Evolutionary conservation across 208 protist genomes (phyloP).

Genomic region (Acanthamoeba comandoni): DNA sequence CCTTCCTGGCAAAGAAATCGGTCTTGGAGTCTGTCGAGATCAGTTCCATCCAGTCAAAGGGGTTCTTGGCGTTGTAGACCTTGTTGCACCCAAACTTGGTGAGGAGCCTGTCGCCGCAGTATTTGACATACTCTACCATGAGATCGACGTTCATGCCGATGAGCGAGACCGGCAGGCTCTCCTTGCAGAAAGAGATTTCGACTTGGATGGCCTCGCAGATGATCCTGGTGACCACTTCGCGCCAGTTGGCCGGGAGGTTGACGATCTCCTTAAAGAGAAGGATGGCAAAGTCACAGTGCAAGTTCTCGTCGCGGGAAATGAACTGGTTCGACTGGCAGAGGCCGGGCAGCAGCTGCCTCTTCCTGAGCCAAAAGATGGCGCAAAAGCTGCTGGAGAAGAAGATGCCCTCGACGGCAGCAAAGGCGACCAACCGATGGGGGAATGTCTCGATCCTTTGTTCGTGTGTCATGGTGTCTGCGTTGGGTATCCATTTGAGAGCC

Average conservation of each 20-base stretch:
- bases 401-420: constrained; percentile 98
- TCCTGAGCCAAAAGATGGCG: constrained; percentile 99
- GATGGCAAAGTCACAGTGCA: constrained; percentile 99
- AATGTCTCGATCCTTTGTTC: constrained; percentile 92
- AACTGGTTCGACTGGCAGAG: constrained; percentile 99
- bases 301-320: constrained; percentile 98
- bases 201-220: constrained; percentile 95
- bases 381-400: constrained; percentile 99
- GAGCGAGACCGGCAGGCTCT: constrained; percentile 96
- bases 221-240: constrained; percentile 90
- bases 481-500: constrained; percentile 93
- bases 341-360: constrained; percentile 98
- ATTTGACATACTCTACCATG: constrained; percentile 99
- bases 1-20: constrained; percentile 99
- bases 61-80: constrained; percentile 96
- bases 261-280: constrained; percentile 94
- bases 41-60: constrained; percentile 99
- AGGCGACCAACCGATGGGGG: constrained; percentile 96
- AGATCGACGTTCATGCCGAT: constrained; percentile 98
- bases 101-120: constrained; percentile 98
- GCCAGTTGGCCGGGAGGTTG: constrained; percentile 90
- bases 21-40: constrained; percentile 98
- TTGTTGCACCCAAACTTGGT: constrained; percentile 94
- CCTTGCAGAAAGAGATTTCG: constrained; percentile 97
- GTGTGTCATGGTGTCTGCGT: constrained; percentile 62